Evolutionary conservation across 176 grass and related monocot species (phyloP).

Genomic region (Eragrostis nindensis): DNA sequence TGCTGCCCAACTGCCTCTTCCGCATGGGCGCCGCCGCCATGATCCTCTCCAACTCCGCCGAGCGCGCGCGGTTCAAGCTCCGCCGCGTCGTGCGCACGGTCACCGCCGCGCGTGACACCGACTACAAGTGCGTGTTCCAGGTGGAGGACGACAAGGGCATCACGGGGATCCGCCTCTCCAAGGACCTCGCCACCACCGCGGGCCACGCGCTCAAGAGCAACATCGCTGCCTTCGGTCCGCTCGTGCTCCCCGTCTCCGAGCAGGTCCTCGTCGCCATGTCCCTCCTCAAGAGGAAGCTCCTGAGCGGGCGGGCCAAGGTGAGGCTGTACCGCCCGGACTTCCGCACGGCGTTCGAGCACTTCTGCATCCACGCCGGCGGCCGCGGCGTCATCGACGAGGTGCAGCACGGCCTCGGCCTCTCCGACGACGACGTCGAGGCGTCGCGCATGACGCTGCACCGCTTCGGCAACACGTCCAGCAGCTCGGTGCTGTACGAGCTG

Average conservation of each 20-base stretch:
- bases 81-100: conserved; percentile 28
- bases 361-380: conserved; percentile 71
- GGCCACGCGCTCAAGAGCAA: conserved; percentile 47
- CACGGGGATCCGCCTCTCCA: conserved; percentile 52
- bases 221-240: conserved; percentile 39
- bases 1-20: conserved; percentile 64
- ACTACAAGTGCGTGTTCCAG: conserved; percentile 53
- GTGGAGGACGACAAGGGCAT: conserved; percentile 57
- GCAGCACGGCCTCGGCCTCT: conserved; percentile 41
- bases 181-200: conserved; percentile 51
- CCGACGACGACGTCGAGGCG: conserved; percentile 48
- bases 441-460: conserved; percentile 53
- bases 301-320: conserved; percentile 30
- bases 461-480: conserved; percentile 51
- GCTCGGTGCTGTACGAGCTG: conserved; percentile 47
- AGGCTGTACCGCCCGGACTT: conserved; percentile 59
- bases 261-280: conserved; percentile 43
- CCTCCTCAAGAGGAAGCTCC: conserved; percentile 34
- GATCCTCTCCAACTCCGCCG: conserved; percentile 41
- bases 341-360: conserved; percentile 73
- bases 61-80: conserved; percentile 31
- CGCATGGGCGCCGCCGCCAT: conserved; percentile 57
- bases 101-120: conserved; percentile 37
- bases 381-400: conserved; percentile 45
- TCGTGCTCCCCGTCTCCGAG: conserved; percentile 51